These are phyloP conservation scores for Podaxis sp. DNA, from an alignment of 768 basidiomycete genomes.

Conservation along the genomic window DNA sequence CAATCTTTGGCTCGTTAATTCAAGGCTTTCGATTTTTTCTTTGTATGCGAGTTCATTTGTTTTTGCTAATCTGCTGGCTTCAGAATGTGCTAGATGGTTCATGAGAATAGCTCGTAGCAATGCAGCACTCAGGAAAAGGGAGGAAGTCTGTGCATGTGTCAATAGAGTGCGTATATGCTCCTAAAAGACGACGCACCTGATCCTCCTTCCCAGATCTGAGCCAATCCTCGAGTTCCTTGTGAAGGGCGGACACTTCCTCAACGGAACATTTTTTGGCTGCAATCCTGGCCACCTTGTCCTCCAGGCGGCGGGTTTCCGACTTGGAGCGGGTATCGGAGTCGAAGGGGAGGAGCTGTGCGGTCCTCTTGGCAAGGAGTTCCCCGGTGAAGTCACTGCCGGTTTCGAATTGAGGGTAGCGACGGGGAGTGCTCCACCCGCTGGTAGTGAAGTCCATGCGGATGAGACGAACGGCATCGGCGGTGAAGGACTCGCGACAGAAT, in stretches of 20 bases:
- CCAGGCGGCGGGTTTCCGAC: slow-evolving; percentile 60
- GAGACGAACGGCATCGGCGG: slow-evolving; percentile 60
- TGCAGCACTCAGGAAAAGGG: slow-evolving; percentile 71
- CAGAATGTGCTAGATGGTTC: slow-evolving; percentile 78
- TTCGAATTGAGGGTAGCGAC: slow-evolving; percentile 47
- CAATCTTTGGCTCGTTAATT: slow-evolving; percentile 51
- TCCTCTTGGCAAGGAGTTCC: slow-evolving; percentile 40
- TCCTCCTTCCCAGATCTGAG: slow-evolving; percentile 61
- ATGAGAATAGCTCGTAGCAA: slow-evolving; percentile 79
- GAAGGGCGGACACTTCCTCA: slow-evolving; percentile 74
- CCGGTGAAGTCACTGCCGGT: slow-evolving; percentile 40
- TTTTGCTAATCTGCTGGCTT: slow-evolving; percentile 66
- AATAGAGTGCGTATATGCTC: slow-evolving; percentile 15
- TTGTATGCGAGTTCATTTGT: slow-evolving; percentile 56
- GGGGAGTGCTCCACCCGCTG: slow-evolving; percentile 66
- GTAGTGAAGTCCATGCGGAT: slow-evolving; percentile 76
- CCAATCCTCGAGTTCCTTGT: slow-evolving; percentile 79
- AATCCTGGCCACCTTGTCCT: slow-evolving; percentile 74
- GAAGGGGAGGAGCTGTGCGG: slow-evolving; percentile 43
- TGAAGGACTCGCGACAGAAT: slow-evolving; percentile 78
- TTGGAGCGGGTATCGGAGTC: slow-evolving; percentile 40
- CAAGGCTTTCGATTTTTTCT: slow-evolving; percentile 62
- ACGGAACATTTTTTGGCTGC: slow-evolving; percentile 85
- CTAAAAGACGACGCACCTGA: slow-evolving; percentile 46
- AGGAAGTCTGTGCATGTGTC: slow-evolving; percentile 42